Conservation (phyloP, 2,329 filamentous ascomycete species). For the Aspergillus quadricinctus region DNA sequence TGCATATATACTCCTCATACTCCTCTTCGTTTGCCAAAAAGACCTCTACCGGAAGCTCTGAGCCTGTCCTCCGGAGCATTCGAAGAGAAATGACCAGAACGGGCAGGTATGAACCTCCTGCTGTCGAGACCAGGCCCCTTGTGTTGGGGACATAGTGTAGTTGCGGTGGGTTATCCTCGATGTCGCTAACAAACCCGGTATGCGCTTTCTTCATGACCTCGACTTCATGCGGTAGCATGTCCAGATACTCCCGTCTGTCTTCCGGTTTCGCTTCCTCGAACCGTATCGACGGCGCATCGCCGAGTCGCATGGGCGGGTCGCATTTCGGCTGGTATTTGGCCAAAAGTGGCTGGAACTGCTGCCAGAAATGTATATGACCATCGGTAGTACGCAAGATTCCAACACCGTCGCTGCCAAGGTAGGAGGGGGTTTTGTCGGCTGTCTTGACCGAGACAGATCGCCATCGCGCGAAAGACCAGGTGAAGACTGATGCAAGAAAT, state of each 20-base stretch:
- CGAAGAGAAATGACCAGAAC: slow-evolving; percentile 42
- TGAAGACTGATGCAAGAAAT: slow-evolving; percentile 8
- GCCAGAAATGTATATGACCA: slow-evolving; percentile 32
- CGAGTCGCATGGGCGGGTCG: slow-evolving; percentile 23
- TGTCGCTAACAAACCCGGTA: slow-evolving; percentile 29
- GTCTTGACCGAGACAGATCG: background rate
- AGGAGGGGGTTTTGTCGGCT: background rate
- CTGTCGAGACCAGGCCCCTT: slow-evolving; percentile 45
- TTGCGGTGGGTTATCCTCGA: slow-evolving; percentile 22
- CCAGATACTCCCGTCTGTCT: slow-evolving; percentile 28
- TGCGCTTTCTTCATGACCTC: slow-evolving; percentile 32
- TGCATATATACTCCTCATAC: slow-evolving; percentile 41
- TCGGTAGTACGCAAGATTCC: slow-evolving; percentile 5
- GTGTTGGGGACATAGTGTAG: slow-evolving; percentile 33
- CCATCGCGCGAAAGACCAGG: slow-evolving; percentile 16
- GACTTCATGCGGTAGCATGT: slow-evolving; percentile 26
- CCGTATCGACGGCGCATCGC: slow-evolving; percentile 21
- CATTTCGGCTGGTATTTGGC: slow-evolving; percentile 27
- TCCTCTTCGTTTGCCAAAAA: slow-evolving; percentile 40
- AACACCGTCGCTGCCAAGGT: background rate
- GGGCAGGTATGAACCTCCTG: slow-evolving; percentile 41
- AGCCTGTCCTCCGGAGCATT: slow-evolving; percentile 44
- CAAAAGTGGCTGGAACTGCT: slow-evolving; percentile 29
- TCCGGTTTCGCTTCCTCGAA: slow-evolving; percentile 25
- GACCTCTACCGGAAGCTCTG: slow-evolving; percentile 43